phyloP scores from a whole-genome alignment of 179 eudicot genomes.

The Vitellaria paradoxa region DNA sequence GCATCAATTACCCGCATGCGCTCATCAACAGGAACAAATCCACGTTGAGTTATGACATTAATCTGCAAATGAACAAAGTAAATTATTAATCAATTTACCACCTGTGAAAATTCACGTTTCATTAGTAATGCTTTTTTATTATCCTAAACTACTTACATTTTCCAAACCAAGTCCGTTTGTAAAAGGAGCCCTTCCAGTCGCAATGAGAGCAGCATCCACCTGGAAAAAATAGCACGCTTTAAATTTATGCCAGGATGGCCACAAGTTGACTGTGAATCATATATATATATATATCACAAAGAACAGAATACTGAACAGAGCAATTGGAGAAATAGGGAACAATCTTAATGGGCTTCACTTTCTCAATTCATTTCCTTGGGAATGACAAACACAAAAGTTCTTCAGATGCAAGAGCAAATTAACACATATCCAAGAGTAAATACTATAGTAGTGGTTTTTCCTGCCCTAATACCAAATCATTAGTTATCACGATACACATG shows the following conservation, averaged over 20 bases:
- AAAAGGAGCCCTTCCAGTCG: constrained; percentile 99
- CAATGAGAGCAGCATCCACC: constrained; percentile 99
- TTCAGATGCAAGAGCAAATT: too few species aligned
- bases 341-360: background rate
- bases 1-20: constrained; percentile 93
- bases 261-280: background rate
- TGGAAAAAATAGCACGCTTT: constrained; percentile 22
- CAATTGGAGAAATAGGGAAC: background rate
- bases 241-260: constrained; percentile 13
- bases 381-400: too few species aligned
- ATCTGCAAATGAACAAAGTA: constrained; percentile 47
- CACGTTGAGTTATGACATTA: constrained; percentile 89
- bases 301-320: background rate
- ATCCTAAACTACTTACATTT: constrained; percentile 50
- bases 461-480: background rate
- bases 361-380: background rate
- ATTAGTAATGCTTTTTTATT: background rate
- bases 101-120: constrained; percentile 1
- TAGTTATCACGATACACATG: background rate
- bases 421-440: too few species aligned
- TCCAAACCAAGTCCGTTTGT: constrained; percentile 96
- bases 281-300: background rate
- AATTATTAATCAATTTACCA: background rate
- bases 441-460: background rate
- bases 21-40: constrained; percentile 97